Conservation (phyloP, 345 rosid genomes). For the Litchi chinensis region DNA sequence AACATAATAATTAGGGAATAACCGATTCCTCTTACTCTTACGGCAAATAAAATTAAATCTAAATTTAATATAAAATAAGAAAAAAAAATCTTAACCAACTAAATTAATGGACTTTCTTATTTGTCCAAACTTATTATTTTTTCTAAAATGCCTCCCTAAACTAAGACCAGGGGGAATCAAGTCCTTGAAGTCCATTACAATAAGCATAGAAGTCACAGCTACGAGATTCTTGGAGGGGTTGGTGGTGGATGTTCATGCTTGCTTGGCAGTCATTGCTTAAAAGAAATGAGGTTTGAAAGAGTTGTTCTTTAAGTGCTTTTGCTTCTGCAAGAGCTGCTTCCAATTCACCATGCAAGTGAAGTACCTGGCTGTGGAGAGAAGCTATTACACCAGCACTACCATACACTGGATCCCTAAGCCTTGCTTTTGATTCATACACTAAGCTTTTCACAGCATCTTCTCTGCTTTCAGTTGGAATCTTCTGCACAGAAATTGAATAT, state of each 20-base stretch:
- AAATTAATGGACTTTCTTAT: no score
- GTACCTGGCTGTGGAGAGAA: neutral
- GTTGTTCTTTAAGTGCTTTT: neutral
- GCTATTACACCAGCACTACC: neutral
- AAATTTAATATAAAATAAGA: no score
- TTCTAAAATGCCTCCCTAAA: no score
- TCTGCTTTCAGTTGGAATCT: neutral
- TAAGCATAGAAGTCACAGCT: neutral
- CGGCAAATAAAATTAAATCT: no score
- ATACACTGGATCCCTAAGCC: neutral
- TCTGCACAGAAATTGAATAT: neutral
- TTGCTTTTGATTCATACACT: neutral
- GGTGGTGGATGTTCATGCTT: neutral
- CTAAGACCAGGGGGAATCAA: no score
- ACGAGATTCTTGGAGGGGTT: neutral
- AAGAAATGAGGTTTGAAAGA: neutral
- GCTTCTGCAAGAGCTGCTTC: conserved; percentile 1
- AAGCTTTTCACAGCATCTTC: conserved; percentile 1
- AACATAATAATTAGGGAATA: no score
- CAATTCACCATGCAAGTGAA: neutral
- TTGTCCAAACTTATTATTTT: no score
- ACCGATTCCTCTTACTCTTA: no score
- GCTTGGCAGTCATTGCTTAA: neutral
- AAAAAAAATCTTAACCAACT: no score
- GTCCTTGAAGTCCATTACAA: neutral